phyloP scores from a whole-genome alignment of 1,284 basidiomycete genomes.

The Hemileia vastatrix region DNA sequence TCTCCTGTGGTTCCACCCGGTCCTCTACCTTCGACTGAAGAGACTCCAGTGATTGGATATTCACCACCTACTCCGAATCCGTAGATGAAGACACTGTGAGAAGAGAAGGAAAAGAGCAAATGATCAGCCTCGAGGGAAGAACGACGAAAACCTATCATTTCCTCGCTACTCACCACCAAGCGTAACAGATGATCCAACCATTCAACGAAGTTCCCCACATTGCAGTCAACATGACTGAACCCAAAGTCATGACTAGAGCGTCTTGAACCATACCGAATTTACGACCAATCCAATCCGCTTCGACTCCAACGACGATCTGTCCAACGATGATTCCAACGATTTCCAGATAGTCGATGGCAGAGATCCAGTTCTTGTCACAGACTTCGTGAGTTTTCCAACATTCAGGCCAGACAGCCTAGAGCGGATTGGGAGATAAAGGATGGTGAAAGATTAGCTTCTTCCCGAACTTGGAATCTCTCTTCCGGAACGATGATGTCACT shows the following conservation, averaged over 20 bases:
- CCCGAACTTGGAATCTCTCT: not conserved
- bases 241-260: conserved; percentile 46
- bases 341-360: conserved; percentile 48
- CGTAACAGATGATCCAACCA: conserved; percentile 54
- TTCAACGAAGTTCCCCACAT: conserved; percentile 51
- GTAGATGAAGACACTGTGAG: conserved; percentile 51
- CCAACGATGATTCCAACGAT: conserved; percentile 52
- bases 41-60: not conserved
- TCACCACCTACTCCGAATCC: conserved; percentile 45
- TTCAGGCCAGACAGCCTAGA: conserved; percentile 49
- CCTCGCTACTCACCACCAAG: conserved; percentile 32
- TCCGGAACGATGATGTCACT: too few species aligned
- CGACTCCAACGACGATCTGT: conserved; percentile 51
- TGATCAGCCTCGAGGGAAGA: too few species aligned
- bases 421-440: not conserved
- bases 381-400: conserved; percentile 49
- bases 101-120: too few species aligned
- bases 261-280: conserved; percentile 49
- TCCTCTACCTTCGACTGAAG: conserved; percentile 48
- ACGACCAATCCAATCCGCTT: conserved; percentile 53
- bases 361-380: conserved; percentile 49
- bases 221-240: conserved; percentile 51
- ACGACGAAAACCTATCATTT: too few species aligned
- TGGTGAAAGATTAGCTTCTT: not conserved
- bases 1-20: conserved; percentile 47